Evolutionary conservation across 2,329 filamentous ascomycete species (phyloP).

Genomic region (Alternaria panax): DNA sequence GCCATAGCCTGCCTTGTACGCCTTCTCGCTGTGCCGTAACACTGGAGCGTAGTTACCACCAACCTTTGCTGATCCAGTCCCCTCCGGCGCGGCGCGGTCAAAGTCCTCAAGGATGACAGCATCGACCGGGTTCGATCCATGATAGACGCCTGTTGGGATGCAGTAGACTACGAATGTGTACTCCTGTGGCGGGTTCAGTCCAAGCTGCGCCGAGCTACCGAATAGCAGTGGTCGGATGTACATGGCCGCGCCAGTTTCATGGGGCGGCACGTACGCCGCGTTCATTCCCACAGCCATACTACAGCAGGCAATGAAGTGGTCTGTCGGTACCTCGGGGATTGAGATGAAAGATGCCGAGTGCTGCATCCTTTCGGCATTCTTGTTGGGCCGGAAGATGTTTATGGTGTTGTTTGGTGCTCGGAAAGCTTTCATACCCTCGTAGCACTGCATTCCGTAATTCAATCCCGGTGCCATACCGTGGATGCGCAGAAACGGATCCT

Average conservation of each 20-base stretch:
- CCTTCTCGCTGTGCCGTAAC: slow-evolving; percentile 83
- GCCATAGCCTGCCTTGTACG: slow-evolving; percentile 79
- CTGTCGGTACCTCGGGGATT: slow-evolving; percentile 79
- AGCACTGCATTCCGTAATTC: slow-evolving; percentile 96
- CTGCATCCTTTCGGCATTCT: slow-evolving; percentile 85
- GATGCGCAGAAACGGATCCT: slow-evolving; percentile 83
- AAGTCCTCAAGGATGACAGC: slow-evolving; percentile 91
- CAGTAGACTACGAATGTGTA: slow-evolving; percentile 93
- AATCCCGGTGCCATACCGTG: slow-evolving; percentile 95
- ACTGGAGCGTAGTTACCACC: slow-evolving; percentile 97
- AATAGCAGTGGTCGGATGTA: slow-evolving; percentile 91
- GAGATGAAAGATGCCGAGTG: slow-evolving; percentile 84
- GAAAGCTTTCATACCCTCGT: slow-evolving; percentile 98
- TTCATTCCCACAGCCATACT: slow-evolving; percentile 85
- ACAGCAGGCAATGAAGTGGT: slow-evolving; percentile 78
- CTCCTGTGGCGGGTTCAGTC: slow-evolving; percentile 85
- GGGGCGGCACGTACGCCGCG: slow-evolving; percentile 88
- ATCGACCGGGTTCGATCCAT: slow-evolving; percentile 86
- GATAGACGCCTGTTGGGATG: slow-evolving; percentile 91
- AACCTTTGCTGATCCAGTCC: slow-evolving; percentile 90
- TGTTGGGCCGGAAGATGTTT: slow-evolving; percentile 84
- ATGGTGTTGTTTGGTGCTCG: slow-evolving; percentile 76
- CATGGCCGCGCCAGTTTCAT: slow-evolving; percentile 87
- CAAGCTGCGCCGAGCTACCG: slow-evolving; percentile 85
- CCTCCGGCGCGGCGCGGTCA: slow-evolving; percentile 89